These are phyloP conservation scores for Pseudozyma hubeiensis DNA, from an alignment of 1,284 basidiomycete genomes.

Conservation along the genomic window DNA sequence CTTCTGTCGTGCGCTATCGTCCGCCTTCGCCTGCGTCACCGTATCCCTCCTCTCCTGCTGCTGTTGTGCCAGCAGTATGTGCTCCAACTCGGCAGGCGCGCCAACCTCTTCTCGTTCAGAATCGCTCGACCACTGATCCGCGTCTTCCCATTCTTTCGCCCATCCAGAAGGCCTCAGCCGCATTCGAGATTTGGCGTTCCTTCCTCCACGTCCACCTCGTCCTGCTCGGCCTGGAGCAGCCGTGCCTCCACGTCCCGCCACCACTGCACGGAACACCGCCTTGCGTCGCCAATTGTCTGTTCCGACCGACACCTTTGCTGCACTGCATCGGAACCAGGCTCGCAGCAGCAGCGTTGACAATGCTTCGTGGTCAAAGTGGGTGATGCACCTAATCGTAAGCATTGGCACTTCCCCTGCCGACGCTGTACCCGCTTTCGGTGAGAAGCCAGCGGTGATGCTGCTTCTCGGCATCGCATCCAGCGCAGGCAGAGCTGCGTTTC, in stretches of 20 bases:
- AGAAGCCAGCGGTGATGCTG: constrained; percentile 31
- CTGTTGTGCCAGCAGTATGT: neutral
- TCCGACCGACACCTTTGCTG: neutral
- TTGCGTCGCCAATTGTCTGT: constrained; percentile 48
- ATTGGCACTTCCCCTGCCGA: neutral
- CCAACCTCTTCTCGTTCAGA: constrained; percentile 45
- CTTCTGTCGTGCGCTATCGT: neutral
- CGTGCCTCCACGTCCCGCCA: constrained; percentile 57
- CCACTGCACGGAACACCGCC: constrained; percentile 44
- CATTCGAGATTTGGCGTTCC: constrained; percentile 47
- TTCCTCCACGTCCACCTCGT: constrained; percentile 13
- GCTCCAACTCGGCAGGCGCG: constrained; percentile 18
- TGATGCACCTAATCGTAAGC: constrained; percentile 46
- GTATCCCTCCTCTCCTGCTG: constrained; percentile 22
- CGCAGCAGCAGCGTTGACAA: constrained; percentile 35
- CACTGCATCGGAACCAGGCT: constrained; percentile 28
- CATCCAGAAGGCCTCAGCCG: constrained; percentile 49
- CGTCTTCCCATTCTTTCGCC: constrained; percentile 54
- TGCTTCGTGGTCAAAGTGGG: constrained; percentile 47
- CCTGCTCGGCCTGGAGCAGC: constrained; percentile 42
- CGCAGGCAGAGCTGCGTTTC: constrained; percentile 32
- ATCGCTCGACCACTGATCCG: constrained; percentile 55
- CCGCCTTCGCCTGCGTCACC: constrained; percentile 22
- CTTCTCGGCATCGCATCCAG: constrained; percentile 25
- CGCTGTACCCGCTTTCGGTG: constrained; percentile 1